Percentiles rank a stretch among this genome's conserved stretches.
phyloP scores from a whole-genome alignment of 225 moss, liverwort and hornwort genomes.

The Neckera pumila region DNA sequence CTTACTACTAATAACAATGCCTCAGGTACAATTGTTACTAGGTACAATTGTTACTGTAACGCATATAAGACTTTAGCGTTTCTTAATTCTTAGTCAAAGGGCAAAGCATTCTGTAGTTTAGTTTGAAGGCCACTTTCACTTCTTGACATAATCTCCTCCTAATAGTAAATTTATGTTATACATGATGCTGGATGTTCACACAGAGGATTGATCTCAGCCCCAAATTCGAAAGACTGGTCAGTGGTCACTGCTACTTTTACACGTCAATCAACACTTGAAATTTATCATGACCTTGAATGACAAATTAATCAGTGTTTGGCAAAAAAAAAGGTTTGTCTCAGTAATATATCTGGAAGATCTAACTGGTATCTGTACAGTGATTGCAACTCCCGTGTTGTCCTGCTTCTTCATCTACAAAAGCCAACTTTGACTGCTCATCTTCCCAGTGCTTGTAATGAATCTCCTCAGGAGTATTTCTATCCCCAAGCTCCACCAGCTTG shows the following conservation, averaged over 20 bases:
- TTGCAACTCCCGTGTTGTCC: neutral
- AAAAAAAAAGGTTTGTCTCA: neutral
- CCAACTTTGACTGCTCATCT: neutral
- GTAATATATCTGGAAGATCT: neutral
- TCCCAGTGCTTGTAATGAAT: constrained; percentile 2
- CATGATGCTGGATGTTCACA: neutral
- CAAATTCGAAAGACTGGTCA: neutral
- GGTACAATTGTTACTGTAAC: too few relatives aligned
- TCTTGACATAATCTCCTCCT: neutral
- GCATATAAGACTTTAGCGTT: neutral
- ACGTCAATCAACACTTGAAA: neutral
- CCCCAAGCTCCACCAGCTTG: constrained; percentile 8
- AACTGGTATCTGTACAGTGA: constrained; percentile 2
- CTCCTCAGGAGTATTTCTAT: neutral
- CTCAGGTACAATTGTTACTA: too few relatives aligned
- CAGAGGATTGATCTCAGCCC: neutral
- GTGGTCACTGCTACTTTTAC: neutral
- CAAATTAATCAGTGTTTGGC: neutral
- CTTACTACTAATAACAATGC: too few relatives aligned
- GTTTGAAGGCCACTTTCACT: neutral
- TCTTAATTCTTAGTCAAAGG: neutral
- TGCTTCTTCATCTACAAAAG: neutral
- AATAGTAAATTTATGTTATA: neutral
- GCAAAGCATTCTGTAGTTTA: neutral
- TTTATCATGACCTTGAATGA: neutral